These are phyloP conservation scores for Saccharomycodes ludwigii DNA, from an alignment of 805 yeast species.

Conservation along the genomic window DNA sequence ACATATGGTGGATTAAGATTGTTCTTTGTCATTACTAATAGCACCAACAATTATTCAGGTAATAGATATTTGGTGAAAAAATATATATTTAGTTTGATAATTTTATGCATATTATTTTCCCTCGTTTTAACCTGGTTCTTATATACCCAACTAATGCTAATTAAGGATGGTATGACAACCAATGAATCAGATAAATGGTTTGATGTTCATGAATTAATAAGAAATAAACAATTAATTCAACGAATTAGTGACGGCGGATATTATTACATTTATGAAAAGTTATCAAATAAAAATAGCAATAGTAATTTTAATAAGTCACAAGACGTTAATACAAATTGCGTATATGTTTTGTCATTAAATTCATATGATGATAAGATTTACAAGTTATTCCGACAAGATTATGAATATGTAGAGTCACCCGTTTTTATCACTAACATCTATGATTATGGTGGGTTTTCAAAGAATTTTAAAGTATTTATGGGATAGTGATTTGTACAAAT, in stretches of 20 bases:
- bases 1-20: slow-evolving; percentile 30
- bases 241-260: background rate
- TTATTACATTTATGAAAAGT: background rate
- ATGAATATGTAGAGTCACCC: slow-evolving; percentile 8
- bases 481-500: no score
- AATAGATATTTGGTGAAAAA: no score
- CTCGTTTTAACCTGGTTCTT: slow-evolving; percentile 33
- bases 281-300: background rate
- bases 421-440: slow-evolving; percentile 18
- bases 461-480: slow-evolving; percentile 16
- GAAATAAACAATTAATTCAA: slow-evolving; percentile 26
- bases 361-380: slow-evolving; percentile 16
- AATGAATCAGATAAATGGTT: slow-evolving; percentile 68
- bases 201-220: slow-evolving; percentile 39
- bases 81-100: slow-evolving; percentile 26
- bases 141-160: slow-evolving; percentile 33
- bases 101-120: slow-evolving; percentile 33
- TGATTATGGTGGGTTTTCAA: slow-evolving; percentile 17
- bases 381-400: slow-evolving; percentile 6
- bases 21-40: no score
- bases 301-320: background rate
- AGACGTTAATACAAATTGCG: background rate
- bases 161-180: slow-evolving; percentile 61
- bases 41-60: no score
- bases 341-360: slow-evolving; percentile 3